phyloP scores from a whole-genome alignment of 768 basidiomycete species.

The Boletus sp. region DNA sequence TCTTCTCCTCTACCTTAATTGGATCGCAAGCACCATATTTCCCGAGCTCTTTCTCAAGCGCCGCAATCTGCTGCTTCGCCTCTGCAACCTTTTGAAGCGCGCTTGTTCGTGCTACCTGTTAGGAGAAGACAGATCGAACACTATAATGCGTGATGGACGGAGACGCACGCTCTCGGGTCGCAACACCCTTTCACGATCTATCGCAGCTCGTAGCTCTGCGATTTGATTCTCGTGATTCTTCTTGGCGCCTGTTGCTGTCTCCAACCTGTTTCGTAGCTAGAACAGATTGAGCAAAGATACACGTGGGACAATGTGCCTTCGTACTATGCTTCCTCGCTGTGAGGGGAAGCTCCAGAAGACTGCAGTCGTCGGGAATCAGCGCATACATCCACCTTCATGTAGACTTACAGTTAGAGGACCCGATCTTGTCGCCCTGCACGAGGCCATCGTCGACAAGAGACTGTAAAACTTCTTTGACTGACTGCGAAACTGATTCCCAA shows the following conservation, averaged over 20 bases:
- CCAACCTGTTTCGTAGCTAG: conserved; percentile 59
- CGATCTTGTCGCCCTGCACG: conserved; percentile 89
- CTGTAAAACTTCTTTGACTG: conserved; percentile 89
- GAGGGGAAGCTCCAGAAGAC: conserved; percentile 98
- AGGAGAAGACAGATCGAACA: neutral
- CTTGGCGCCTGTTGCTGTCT: conserved; percentile 47
- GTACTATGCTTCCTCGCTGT: conserved; percentile 75
- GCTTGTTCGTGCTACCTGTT: conserved; percentile 55
- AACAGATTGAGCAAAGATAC: neutral
- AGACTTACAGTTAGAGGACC: conserved; percentile 84
- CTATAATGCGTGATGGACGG: neutral
- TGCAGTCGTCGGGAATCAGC: conserved; percentile 30
- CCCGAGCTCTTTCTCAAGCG: conserved; percentile 65
- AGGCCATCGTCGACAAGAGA: conserved; percentile 84
- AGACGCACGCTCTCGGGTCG: conserved; percentile 57
- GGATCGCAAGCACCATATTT: conserved; percentile 87
- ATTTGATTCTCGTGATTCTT: conserved; percentile 45
- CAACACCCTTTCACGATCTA: conserved; percentile 51
- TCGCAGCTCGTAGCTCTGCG: conserved; percentile 43
- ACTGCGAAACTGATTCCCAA: conserved; percentile 66
- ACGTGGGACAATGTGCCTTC: neutral
- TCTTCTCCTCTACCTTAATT: conserved; percentile 72
- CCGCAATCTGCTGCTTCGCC: conserved; percentile 47
- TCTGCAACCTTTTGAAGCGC: conserved; percentile 49
- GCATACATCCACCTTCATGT: conserved; percentile 20